Percentiles rank a stretch among this genome's conserved stretches.
Evolutionary conservation across 2,329 filamentous ascomycete species (phyloP).

Genomic region (Orbilia javanica): DNA sequence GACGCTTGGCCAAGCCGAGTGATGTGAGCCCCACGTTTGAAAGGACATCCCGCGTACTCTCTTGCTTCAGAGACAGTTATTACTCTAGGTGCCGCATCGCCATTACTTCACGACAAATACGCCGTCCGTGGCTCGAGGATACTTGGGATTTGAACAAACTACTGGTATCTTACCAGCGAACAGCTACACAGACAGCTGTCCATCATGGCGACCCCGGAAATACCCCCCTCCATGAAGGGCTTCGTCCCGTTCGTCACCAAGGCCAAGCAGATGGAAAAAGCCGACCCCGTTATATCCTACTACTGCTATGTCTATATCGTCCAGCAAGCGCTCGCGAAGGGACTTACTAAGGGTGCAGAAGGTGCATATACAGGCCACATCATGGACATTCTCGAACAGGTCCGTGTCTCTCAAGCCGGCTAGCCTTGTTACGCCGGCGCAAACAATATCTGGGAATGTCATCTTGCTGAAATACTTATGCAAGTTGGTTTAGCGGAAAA

Average conservation of each 20-base stretch:
- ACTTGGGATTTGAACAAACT: neutral
- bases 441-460: constrained; percentile 19
- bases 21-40: constrained; percentile 38
- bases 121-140: neutral
- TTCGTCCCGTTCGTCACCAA: constrained; percentile 85
- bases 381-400: constrained; percentile 91
- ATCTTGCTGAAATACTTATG: constrained; percentile 31
- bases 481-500: constrained; percentile 59
- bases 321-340: constrained; percentile 85
- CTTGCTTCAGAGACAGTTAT: no score
- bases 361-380: constrained; percentile 82
- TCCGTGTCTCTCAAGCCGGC: constrained; percentile 64
- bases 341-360: constrained; percentile 83
- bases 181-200: neutral
- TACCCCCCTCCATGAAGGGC: constrained; percentile 80
- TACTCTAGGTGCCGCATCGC: neutral
- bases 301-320: constrained; percentile 97
- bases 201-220: constrained; percentile 75
- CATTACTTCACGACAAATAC: neutral
- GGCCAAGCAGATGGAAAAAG: constrained; percentile 83
- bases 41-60: neutral
- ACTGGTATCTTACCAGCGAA: neutral
- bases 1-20: constrained; percentile 6
- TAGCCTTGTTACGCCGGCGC: constrained; percentile 2
- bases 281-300: constrained; percentile 90